These are phyloP conservation scores for Elsinoe ampelina DNA, from an alignment of 2,329 filamentous ascomycete species.

Conservation along the genomic window DNA sequence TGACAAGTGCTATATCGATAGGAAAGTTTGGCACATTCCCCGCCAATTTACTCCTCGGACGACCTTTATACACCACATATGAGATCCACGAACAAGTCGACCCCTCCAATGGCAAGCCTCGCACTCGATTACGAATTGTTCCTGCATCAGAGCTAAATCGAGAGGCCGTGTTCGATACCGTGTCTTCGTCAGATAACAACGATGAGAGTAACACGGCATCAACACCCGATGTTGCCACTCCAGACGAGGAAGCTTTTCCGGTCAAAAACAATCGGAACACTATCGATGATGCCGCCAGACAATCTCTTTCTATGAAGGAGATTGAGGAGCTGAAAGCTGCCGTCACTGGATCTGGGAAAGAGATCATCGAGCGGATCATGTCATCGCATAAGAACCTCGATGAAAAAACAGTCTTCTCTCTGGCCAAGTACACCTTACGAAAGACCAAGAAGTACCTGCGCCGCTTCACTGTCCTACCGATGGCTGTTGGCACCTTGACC, in stretches of 20 bases:
- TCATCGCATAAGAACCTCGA: conserved; percentile 81
- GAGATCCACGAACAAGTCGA: conserved; percentile 68
- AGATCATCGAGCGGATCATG: conserved; percentile 87
- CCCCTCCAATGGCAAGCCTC: conserved; percentile 43
- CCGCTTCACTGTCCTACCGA: conserved; percentile 72
- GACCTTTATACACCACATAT: conserved; percentile 85
- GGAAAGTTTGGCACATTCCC: conserved; percentile 91
- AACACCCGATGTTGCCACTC: conserved; percentile 17
- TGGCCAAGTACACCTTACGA: conserved; percentile 90
- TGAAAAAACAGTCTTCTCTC: conserved; percentile 86
- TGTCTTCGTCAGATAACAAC: conserved; percentile 27
- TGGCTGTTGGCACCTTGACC: conserved; percentile 68
- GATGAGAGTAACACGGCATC: conserved; percentile 13
- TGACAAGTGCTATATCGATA: conserved; percentile 52
- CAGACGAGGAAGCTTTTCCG: conserved; percentile 39
- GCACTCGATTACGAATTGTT: conserved; percentile 66
- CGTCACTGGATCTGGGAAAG: conserved; percentile 69
- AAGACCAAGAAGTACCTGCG: conserved; percentile 92
- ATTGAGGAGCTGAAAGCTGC: conserved; percentile 64
- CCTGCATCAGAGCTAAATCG: conserved; percentile 74
- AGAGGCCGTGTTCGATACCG: conserved; percentile 56
- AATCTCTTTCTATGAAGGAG: conserved; percentile 64
- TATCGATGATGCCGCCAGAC: conserved; percentile 55
- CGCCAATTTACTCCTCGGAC: conserved; percentile 79
- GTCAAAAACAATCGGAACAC: conserved; percentile 56